phyloP scores from a whole-genome alignment of 1,139 yeast species.

The Suhomyces anneliseae region DNA sequence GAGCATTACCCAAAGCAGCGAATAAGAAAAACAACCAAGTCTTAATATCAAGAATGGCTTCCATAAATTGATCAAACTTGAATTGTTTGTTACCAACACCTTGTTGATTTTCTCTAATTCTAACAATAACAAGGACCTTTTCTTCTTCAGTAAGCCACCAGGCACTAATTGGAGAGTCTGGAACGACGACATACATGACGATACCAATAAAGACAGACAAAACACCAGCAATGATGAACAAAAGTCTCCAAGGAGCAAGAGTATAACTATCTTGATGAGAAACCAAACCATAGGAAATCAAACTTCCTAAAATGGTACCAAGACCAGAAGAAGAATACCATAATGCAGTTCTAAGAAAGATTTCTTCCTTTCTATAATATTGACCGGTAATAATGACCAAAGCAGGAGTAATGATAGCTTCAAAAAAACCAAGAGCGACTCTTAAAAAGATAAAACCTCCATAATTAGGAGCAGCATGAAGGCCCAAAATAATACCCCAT shows the following conservation, averaged over 20 bases:
- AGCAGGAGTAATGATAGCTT: slow-evolving; percentile 7
- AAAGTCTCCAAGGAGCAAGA: slow-evolving; percentile 32
- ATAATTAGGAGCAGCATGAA: slow-evolving; percentile 7
- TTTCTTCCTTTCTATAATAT: slow-evolving; percentile 17
- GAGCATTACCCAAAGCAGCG: slow-evolving; percentile 9
- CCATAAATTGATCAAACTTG: slow-evolving; percentile 16
- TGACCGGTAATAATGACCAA: slow-evolving; percentile 9
- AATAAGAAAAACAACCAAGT: slow-evolving; percentile 15
- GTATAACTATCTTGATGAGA: slow-evolving; percentile 27
- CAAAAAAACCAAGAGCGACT: slow-evolving; percentile 6
- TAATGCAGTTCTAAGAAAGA: slow-evolving; percentile 23
- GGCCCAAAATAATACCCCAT: slow-evolving; percentile 8
- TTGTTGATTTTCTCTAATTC: slow-evolving; percentile 31
- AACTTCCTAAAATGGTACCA: slow-evolving; percentile 27
- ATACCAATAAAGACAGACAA: slow-evolving; percentile 29
- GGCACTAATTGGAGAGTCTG: slow-evolving; percentile 31
- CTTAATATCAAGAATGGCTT: slow-evolving; percentile 16
- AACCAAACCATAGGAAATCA: slow-evolving; percentile 26
- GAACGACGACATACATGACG: slow-evolving; percentile 25
- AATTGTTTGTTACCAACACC: slow-evolving; percentile 13
- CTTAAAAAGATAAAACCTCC: slow-evolving; percentile 6
- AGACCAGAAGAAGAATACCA: slow-evolving; percentile 36
- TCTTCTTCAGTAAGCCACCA: slow-evolving; percentile 49
- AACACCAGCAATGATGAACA: slow-evolving; percentile 32
- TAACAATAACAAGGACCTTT: slow-evolving; percentile 33